Percentiles rank a stretch among this genome's conserved stretches.
These are phyloP conservation scores for Endoconidiophora laricicola DNA, from an alignment of 2,329 filamentous ascomycete species.

Conservation along the genomic window DNA sequence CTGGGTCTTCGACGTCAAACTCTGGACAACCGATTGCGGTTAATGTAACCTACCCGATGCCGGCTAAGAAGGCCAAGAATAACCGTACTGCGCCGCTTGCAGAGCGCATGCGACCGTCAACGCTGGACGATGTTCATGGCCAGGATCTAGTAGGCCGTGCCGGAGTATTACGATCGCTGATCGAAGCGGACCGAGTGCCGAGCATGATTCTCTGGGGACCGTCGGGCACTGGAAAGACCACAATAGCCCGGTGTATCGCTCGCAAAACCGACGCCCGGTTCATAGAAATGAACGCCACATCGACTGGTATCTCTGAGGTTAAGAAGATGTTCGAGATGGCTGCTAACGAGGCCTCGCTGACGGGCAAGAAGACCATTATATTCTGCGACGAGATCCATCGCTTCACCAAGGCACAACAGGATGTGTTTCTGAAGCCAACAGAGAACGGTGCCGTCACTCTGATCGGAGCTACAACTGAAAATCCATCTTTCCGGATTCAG, in stretches of 20 bases:
- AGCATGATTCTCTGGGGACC: constrained; percentile 92
- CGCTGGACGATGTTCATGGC: constrained; percentile 71
- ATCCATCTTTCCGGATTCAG: constrained; percentile 86
- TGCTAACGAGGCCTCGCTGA: constrained; percentile 59
- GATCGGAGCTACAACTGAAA: constrained; percentile 92
- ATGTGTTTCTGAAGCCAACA: constrained; percentile 84
- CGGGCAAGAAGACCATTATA: constrained; percentile 81
- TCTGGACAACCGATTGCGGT: not conserved
- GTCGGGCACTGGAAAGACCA: constrained; percentile 71
- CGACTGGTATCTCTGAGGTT: constrained; percentile 71
- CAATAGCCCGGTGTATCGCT: constrained; percentile 82
- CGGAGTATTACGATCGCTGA: constrained; percentile 73
- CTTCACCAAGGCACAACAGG: constrained; percentile 83
- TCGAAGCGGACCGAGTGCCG: constrained; percentile 71
- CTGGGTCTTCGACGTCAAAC: not conserved
- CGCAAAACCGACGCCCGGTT: constrained; percentile 69
- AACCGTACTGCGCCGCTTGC: constrained; percentile 67
- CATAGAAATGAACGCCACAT: constrained; percentile 90
- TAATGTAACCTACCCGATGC: not conserved
- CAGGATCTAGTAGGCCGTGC: constrained; percentile 77
- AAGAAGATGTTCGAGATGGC: constrained; percentile 86
- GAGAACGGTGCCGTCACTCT: constrained; percentile 81
- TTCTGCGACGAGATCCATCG: constrained; percentile 96
- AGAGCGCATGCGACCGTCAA: constrained; percentile 79
- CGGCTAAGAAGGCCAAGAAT: constrained; percentile 47